A percentile compares a stretch with the other conserved stretches of the same genome.
Evolutionary conservation across 306 rosid genomes (phyloP).

Genomic region (Corylus americana): DNA sequence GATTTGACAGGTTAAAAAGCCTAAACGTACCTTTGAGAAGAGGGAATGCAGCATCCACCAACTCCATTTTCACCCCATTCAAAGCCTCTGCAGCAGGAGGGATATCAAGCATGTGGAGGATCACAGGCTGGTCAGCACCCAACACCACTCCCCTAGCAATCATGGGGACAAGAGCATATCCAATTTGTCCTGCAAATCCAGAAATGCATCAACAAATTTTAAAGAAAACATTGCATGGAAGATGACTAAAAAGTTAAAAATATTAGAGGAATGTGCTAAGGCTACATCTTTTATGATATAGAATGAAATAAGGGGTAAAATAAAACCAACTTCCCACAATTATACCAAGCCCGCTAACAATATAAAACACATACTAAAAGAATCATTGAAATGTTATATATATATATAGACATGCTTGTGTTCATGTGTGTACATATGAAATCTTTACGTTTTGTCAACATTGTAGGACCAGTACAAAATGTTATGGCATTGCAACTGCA

Average conservation of each 20-base stretch:
- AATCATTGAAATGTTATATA: not conserved
- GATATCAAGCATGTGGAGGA: constrained; percentile 93
- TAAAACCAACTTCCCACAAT: not conserved
- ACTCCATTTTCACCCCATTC: constrained; percentile 93
- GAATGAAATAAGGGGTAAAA: not conserved
- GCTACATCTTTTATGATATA: not conserved
- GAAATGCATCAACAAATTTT: not conserved
- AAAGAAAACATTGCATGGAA: not conserved
- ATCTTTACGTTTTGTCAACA: not conserved
- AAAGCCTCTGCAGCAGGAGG: constrained; percentile 88
- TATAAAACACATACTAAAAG: not conserved
- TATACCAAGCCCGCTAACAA: not conserved
- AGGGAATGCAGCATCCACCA: constrained; percentile 93
- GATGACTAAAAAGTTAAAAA: not conserved
- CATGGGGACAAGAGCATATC: constrained; percentile 98
- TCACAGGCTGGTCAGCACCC: constrained; percentile 92
- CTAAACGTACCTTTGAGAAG: constrained; percentile 68
- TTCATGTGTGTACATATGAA: not conserved
- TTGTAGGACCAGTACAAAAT: not conserved
- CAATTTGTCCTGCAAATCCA: constrained; percentile 83
- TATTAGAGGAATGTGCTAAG: not conserved
- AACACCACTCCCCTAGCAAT: constrained; percentile 96
- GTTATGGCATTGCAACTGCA: not conserved
- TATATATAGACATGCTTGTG: not conserved
- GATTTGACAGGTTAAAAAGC: not conserved